phyloP scores from a whole-genome alignment of 1,139 yeast genomes.

The Debaryomyces subglobosus region DNA sequence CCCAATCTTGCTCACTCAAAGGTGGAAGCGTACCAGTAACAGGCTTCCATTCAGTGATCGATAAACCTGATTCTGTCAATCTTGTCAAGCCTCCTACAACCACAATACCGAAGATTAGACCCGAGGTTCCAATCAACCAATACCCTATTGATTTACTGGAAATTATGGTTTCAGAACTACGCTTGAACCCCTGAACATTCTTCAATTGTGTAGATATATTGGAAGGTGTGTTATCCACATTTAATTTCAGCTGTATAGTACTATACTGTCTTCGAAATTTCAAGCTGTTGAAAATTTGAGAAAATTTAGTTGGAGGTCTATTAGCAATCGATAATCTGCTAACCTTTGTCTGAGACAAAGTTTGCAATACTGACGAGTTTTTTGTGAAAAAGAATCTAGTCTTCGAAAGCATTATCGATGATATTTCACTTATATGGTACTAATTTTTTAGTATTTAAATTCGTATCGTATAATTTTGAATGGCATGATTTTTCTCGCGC shows the following conservation, averaged over 20 bases:
- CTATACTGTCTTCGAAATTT: slow-evolving; percentile 11
- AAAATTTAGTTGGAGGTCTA: slow-evolving; percentile 9
- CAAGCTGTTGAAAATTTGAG: slow-evolving; percentile 9
- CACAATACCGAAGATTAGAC: slow-evolving; percentile 91
- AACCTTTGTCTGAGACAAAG: slow-evolving; percentile 28
- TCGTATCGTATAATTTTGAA: neutral
- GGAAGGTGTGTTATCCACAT: neutral
- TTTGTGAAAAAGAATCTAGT: slow-evolving; percentile 48
- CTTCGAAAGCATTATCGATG: slow-evolving; percentile 32
- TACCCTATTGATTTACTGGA: slow-evolving; percentile 69
- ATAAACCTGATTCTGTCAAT: slow-evolving; percentile 91
- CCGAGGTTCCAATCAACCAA: slow-evolving; percentile 90
- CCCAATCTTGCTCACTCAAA: slow-evolving; percentile 77
- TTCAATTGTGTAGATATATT: neutral
- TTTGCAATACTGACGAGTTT: slow-evolving; percentile 41
- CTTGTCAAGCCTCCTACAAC: slow-evolving; percentile 96
- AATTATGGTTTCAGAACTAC: slow-evolving; percentile 17
- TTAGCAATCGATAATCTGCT: slow-evolving; percentile 13
- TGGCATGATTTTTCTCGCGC: slow-evolving; percentile 4
- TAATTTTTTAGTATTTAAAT: neutral
- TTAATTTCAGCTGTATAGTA: slow-evolving; percentile 8
- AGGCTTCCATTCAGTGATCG: slow-evolving; percentile 98
- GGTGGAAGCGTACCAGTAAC: slow-evolving; percentile 96
- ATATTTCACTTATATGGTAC: neutral
- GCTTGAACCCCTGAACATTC: neutral